Percentiles rank a stretch among this genome's conserved stretches.
These are phyloP conservation scores for Pichia nanzhaoensis DNA, from an alignment of 805 yeast species.

Conservation along the genomic window DNA sequence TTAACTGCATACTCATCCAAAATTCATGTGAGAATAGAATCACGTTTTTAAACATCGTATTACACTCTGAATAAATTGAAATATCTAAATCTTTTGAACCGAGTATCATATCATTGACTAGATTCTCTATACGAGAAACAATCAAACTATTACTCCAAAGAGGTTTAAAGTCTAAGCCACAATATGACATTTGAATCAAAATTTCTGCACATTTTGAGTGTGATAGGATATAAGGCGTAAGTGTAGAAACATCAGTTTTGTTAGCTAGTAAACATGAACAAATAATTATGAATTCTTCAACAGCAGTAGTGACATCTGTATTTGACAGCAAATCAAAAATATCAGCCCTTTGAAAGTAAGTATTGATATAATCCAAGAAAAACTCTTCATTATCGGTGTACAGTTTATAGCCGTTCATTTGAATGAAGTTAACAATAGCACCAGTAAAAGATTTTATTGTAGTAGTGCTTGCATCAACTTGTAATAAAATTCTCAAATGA, in stretches of 20 bases:
- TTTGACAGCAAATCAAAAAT: constrained; percentile 12
- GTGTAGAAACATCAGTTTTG: constrained; percentile 2
- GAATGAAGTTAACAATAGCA: constrained; percentile 35
- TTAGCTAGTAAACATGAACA: constrained; percentile 15
- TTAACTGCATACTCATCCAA: constrained; percentile 23
- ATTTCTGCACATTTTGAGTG: constrained; percentile 15
- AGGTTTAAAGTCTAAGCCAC: constrained; percentile 16
- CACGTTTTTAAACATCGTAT: constrained; percentile 15
- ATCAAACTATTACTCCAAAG: constrained; percentile 19
- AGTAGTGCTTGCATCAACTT: constrained; percentile 28
- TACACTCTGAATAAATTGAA: constrained; percentile 20
- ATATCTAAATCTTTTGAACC: constrained; percentile 12
- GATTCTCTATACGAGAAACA: constrained; percentile 17
- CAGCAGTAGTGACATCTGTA: constrained; percentile 7
- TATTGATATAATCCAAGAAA: constrained; percentile 32
- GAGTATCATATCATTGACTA: constrained; percentile 23
- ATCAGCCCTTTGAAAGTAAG: constrained; percentile 15
- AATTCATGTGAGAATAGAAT: constrained; percentile 22
- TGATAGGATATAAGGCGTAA: constrained; percentile 16
- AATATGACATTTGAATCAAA: constrained; percentile 16
- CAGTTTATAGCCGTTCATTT: constrained; percentile 29
- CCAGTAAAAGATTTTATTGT: constrained; percentile 27
- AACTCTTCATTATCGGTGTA: constrained; percentile 33
- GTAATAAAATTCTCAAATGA: constrained; percentile 39
- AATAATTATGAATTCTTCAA: constrained; percentile 16